phyloP scores from a whole-genome alignment of 148 eudicot species.

The Rhododendron kiyosumense region DNA sequence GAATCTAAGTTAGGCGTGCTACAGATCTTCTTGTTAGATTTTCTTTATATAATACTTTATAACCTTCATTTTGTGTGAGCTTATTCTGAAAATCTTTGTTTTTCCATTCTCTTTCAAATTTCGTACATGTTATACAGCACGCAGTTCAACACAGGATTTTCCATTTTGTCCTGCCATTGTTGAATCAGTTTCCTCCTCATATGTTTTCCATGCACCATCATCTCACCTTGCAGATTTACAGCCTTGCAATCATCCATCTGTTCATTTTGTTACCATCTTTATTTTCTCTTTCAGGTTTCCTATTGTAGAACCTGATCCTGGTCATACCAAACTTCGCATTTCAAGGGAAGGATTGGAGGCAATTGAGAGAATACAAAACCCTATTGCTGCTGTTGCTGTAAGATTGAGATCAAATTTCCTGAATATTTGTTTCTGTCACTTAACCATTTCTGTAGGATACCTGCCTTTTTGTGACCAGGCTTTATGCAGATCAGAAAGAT shows the following conservation, averaged over 20 bases:
- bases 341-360: constrained; percentile 89
- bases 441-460: not conserved
- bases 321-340: constrained; percentile 90
- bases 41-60: not conserved
- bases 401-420: constrained; percentile 24
- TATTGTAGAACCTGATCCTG: constrained; percentile 94
- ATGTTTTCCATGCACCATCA: not conserved
- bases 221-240: not conserved
- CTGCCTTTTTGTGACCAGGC: not conserved
- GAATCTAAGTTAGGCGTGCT: not conserved
- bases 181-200: not conserved
- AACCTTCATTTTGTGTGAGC: not conserved
- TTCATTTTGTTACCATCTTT: not conserved
- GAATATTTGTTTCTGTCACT: not conserved
- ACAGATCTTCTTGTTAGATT: not conserved
- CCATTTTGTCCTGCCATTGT: not conserved
- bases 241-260: not conserved
- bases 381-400: constrained; percentile 96
- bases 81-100: not conserved
- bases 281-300: constrained; percentile 60
- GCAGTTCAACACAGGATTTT: not conserved
- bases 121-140: not conserved
- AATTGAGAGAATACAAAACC: constrained; percentile 66
- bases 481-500: not conserved
- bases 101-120: not conserved